These are phyloP conservation scores for Novymonas esmeraldas DNA, from an alignment of 208 protist genomes.

Conservation along the genomic window DNA sequence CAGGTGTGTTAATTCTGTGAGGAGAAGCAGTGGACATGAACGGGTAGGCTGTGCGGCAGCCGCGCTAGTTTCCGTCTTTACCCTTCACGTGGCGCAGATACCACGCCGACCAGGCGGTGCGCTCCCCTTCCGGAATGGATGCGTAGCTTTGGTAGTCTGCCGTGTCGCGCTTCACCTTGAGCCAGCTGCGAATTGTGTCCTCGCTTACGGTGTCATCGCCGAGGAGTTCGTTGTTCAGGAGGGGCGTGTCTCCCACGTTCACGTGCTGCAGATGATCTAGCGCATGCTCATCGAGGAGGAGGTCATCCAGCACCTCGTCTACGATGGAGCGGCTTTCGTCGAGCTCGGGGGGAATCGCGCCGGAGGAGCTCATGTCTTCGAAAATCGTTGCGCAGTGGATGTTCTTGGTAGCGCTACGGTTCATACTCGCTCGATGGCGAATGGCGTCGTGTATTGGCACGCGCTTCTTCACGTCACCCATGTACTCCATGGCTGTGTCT, in stretches of 20 bases:
- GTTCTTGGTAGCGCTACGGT: constrained; percentile 23
- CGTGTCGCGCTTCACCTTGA: constrained; percentile 54
- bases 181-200: constrained; percentile 48
- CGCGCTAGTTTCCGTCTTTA: constrained; percentile 4
- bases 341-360: not conserved
- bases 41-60: not conserved
- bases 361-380: constrained; percentile 5
- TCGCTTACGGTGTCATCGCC: constrained; percentile 24
- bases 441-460: constrained; percentile 80
- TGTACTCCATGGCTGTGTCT: constrained; percentile 61
- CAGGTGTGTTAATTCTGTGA: not conserved
- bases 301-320: constrained; percentile 33
- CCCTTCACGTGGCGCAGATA: constrained; percentile 70
- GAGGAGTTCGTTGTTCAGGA: constrained; percentile 64
- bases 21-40: not conserved
- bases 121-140: constrained; percentile 64
- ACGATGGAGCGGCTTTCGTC: not conserved
- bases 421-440: constrained; percentile 40
- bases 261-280: constrained; percentile 44
- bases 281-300: constrained; percentile 45
- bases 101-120: constrained; percentile 74
- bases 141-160: constrained; percentile 76
- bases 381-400: constrained; percentile 27
- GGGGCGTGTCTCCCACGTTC: constrained; percentile 32
- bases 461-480: constrained; percentile 74